Evolutionary conservation across 1,139 yeast species (phyloP).

Genomic region (Eremothecium coryli): DNA sequence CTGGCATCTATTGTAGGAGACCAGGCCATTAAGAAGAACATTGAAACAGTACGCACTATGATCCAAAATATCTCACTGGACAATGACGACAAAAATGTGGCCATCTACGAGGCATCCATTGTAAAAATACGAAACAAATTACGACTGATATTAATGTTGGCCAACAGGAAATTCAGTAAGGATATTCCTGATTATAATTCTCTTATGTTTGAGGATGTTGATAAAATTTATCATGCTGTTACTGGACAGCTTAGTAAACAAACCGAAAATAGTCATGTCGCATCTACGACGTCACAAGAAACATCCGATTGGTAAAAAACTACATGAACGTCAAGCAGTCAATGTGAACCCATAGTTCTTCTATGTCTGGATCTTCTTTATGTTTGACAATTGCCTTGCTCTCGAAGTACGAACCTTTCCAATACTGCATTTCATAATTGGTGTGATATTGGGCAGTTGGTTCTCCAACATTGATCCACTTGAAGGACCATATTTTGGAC

Average conservation of each 20-base stretch:
- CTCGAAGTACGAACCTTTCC: conserved; percentile 25
- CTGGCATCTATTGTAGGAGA: conserved; percentile 13
- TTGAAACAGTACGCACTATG: conserved; percentile 16
- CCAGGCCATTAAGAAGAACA: conserved; percentile 16
- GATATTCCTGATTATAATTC: conserved; percentile 12
- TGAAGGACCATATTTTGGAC: conserved; percentile 23
- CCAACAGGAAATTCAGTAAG: conserved; percentile 16
- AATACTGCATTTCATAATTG: conserved; percentile 27
- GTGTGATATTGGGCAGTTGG: conserved; percentile 15
- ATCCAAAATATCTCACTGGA: conserved; percentile 23
- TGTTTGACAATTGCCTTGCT: conserved; percentile 21
- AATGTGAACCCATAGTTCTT: conserved; percentile 23
- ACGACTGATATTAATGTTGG: conserved; percentile 35
- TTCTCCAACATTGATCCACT: conserved; percentile 17
- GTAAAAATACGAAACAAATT: conserved; percentile 45
- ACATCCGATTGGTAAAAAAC: no score
- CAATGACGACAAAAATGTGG: conserved; percentile 43
- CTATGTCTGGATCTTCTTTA: conserved; percentile 18
- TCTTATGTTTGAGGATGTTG: conserved; percentile 22
- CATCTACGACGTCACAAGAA: no score
- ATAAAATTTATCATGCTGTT: conserved; percentile 18
- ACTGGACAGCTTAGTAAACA: conserved; percentile 29
- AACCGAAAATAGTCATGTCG: no score
- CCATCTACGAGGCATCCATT: conserved; percentile 38
- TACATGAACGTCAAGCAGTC: conserved; percentile 22